Conservation (phyloP, 1,139 yeast genomes). For the Suhomyces bribrorum region DNA sequence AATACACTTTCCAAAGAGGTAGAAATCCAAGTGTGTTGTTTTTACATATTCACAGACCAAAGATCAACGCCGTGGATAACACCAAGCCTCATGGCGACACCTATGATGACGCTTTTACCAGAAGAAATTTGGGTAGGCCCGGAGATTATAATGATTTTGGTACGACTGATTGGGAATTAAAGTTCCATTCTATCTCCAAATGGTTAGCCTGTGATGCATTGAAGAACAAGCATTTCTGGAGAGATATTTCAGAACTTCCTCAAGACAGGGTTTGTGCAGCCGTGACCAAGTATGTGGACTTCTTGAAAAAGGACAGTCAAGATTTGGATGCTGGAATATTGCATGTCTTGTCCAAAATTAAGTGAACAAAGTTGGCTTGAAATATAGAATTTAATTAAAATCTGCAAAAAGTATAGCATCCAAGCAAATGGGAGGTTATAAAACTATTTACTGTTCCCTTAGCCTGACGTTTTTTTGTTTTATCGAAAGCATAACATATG, state of each 20-base stretch:
- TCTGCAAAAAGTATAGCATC: too few relatives aligned
- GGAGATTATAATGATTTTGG: conserved; percentile 20
- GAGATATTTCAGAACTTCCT: conserved; percentile 20
- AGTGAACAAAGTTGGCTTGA: neutral
- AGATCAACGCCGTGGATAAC: conserved; percentile 33
- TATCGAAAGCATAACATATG: too few relatives aligned
- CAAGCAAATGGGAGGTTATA: too few relatives aligned
- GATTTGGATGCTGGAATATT: conserved; percentile 10
- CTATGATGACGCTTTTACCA: conserved; percentile 14
- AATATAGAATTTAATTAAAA: too few relatives aligned
- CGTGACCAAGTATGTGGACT: conserved; percentile 28
- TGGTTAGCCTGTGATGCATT: conserved; percentile 38
- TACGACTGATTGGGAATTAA: conserved; percentile 34
- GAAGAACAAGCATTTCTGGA: conserved; percentile 25
- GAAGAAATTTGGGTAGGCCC: conserved; percentile 19
- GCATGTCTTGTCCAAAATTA: conserved; percentile 5
- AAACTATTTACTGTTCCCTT: too few relatives aligned
- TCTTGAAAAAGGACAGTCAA: conserved; percentile 23
- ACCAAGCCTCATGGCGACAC: conserved; percentile 16
- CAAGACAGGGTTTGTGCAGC: conserved; percentile 29
- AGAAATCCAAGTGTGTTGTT: conserved; percentile 32
- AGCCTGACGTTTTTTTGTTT: too few relatives aligned
- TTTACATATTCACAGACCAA: conserved; percentile 47
- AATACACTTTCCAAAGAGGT: conserved; percentile 13
- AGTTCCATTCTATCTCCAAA: conserved; percentile 34